These are phyloP conservation scores for Ligustrum vulgare DNA, from an alignment of 257 asterid species.

Conservation along the genomic window DNA sequence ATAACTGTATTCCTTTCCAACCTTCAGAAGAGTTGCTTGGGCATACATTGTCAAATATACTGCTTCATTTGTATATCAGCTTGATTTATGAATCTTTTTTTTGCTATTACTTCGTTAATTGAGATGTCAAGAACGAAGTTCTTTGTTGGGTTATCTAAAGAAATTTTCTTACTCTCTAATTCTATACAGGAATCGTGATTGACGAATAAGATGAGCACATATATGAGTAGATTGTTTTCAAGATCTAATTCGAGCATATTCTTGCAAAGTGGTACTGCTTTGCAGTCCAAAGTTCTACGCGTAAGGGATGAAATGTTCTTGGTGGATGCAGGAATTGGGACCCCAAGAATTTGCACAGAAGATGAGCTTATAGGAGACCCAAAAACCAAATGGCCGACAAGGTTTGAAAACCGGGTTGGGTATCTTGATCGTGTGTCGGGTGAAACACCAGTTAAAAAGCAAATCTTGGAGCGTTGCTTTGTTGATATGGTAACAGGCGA, in stretches of 20 bases:
- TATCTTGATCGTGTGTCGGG: conserved; percentile 34
- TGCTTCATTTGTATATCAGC: not conserved
- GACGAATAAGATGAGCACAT: conserved; percentile 38
- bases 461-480: conserved; percentile 45
- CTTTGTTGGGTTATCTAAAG: not conserved
- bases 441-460: conserved; percentile 24
- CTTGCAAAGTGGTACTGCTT: conserved; percentile 40
- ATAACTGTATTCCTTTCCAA: not conserved
- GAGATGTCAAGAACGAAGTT: not conserved
- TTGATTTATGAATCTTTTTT: not conserved
- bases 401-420: conserved; percentile 41
- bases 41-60: not conserved
- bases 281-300: conserved; percentile 44
- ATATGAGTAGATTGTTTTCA: conserved; percentile 48
- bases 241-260: conserved; percentile 53
- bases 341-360: conserved; percentile 37
- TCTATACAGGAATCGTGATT: not conserved
- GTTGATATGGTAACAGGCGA: conserved; percentile 56
- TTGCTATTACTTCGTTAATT: not conserved
- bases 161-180: not conserved
- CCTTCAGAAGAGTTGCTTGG: not conserved
- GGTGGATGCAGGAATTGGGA: conserved; percentile 48
- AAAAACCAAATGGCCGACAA: conserved; percentile 23
- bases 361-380: conserved; percentile 41
- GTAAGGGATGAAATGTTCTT: conserved; percentile 39